Evolutionary conservation across 345 rosid species (phyloP), one percentile per base, ranked within the genome.

Genomic region (Brassica incana): DNA sequence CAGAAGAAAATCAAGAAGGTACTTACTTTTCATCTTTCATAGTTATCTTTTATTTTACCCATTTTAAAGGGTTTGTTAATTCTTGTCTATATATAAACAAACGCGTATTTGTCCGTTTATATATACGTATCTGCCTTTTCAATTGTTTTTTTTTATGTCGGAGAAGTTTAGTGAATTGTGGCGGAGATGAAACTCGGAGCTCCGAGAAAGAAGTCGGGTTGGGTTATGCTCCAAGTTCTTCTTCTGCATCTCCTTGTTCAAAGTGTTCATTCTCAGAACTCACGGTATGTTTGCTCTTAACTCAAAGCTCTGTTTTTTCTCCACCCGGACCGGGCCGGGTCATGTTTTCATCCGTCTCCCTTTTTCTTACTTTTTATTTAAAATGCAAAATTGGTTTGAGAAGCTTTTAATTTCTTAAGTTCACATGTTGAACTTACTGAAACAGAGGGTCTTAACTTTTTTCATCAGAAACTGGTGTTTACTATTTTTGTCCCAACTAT

Each of bases 371-470:
- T 32, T 56, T 58, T 40, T 40, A 18, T 5, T 59, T 20, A 20
- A 4, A 29, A 8, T 40, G 18, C 61, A 67, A 56, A 71, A 59
- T n/a, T 67, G 38, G 14, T 43, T 69, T 64, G 36, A 80, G 36
- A 38, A 61, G 78, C 23, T 25, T 69, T 27, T 5, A 52, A 27
- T 63, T 64, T 67, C 16, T 38, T 54, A 23, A 40, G 80, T 65
- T 80, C 83, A 80, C 83, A 80, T 80, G 83, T 80, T 27, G 62
- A 80, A 80, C 63, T 70, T 75, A 75, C 67, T 43, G 68, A 43
- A 65, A 64, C 48, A 75, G 52, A 69, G 38, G 20, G 33, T 69
- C 67, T 70, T 69, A 63, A 64, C 61, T 75, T 80, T 74, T 67
- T 52, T 50, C 69, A 68, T 80, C 75, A 56, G 61, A 69, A 59